A percentile compares a stretch with the other conserved stretches of the same genome.
phyloP scores from a whole-genome alignment of 176 grass and related monocot species.

The Secale cereale region DNA sequence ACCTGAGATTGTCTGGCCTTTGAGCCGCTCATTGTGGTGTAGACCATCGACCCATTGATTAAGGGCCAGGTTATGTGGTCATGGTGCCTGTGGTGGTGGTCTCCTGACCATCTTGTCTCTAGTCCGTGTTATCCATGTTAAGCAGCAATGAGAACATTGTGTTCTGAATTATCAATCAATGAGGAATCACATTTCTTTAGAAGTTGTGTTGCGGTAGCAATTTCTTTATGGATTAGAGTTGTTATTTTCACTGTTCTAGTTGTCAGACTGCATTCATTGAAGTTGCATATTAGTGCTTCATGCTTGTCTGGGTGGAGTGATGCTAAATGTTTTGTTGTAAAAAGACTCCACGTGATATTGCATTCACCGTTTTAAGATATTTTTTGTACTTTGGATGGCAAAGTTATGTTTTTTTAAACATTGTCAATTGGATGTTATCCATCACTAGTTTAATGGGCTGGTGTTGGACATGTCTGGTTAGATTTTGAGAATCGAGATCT shows the following conservation, averaged over 20 bases:
- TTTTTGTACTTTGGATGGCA: conserved; percentile 37
- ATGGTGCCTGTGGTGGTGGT: too few relatives aligned
- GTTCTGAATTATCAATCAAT: too few relatives aligned
- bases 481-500: conserved; percentile 58
- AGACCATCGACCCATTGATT: too few relatives aligned
- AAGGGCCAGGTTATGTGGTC: too few relatives aligned
- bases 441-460: conserved; percentile 54
- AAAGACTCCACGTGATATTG: conserved; percentile 32
- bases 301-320: conserved; percentile 59
- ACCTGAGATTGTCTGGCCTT: too few relatives aligned
- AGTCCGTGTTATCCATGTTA: too few relatives aligned
- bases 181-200: neutral
- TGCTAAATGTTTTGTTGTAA: conserved; percentile 27
- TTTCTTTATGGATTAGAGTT: neutral
- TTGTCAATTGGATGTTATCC: conserved; percentile 48
- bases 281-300: conserved; percentile 57
- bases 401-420: conserved; percentile 45
- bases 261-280: conserved; percentile 56
- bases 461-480: conserved; percentile 52
- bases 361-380: conserved; percentile 52
- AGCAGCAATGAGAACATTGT: too few relatives aligned
- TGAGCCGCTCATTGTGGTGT: too few relatives aligned
- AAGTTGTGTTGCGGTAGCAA: too few relatives aligned
- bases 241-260: conserved; percentile 30
- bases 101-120: too few relatives aligned